These are phyloP conservation scores for Paradendryphiella salina DNA, from an alignment of 2,329 filamentous ascomycete genomes.

Conservation along the genomic window DNA sequence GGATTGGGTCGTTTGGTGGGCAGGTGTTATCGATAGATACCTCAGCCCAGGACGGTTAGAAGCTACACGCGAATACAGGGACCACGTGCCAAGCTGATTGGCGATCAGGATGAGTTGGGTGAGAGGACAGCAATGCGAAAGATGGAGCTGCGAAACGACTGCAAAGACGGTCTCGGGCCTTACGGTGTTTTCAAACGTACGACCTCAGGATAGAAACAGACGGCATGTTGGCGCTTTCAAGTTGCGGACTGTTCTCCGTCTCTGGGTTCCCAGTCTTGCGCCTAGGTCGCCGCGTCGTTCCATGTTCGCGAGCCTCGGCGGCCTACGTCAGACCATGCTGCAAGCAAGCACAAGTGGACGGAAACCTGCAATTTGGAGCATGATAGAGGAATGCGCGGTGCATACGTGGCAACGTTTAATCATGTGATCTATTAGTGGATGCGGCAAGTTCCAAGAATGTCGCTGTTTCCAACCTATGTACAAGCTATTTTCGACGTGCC, in stretches of 20 bases:
- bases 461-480: background rate
- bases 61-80: slow-evolving; percentile 22
- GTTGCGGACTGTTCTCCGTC: background rate
- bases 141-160: background rate
- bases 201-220: background rate
- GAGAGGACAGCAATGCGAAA: background rate
- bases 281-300: slow-evolving; percentile 5
- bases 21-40: slow-evolving; percentile 18
- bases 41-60: slow-evolving; percentile 5
- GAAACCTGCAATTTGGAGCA: slow-evolving; percentile 18
- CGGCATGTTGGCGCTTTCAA: background rate
- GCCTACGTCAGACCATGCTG: slow-evolving; percentile 22
- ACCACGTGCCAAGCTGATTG: slow-evolving; percentile 42
- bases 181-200: background rate
- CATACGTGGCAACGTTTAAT: background rate
- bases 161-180: background rate
- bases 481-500: slow-evolving; percentile 2
- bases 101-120: slow-evolving; percentile 12
- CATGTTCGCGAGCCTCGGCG: slow-evolving; percentile 17
- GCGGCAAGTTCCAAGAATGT: background rate
- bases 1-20: slow-evolving; percentile 16
- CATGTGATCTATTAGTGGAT: background rate
- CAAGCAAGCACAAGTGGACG: slow-evolving; percentile 1
- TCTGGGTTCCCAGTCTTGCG: background rate
- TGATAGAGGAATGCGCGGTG: background rate